These are phyloP conservation scores for Hymenoscyphus linearis DNA, from an alignment of 2,329 filamentous ascomycete species.

Conservation along the genomic window DNA sequence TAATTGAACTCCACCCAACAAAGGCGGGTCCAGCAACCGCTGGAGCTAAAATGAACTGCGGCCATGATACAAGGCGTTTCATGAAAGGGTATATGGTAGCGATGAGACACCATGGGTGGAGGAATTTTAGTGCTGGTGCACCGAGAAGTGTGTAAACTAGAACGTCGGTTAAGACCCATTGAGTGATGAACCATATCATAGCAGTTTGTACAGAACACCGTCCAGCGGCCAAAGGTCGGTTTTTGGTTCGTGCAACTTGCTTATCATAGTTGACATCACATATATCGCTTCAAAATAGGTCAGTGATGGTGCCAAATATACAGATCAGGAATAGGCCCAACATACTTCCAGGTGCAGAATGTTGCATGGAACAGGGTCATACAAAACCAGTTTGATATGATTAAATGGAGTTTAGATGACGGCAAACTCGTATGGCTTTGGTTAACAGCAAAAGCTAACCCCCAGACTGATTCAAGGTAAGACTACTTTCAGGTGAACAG, in stretches of 20 bases:
- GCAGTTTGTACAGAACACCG: neutral
- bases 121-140: neutral
- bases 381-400: neutral
- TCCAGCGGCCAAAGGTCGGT: conserved; percentile 1
- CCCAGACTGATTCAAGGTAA: neutral
- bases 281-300: neutral
- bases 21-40: conserved; percentile 1
- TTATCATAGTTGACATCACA: conserved; percentile 1
- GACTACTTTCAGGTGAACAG: neutral
- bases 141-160: neutral
- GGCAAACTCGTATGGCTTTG: neutral
- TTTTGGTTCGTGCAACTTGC: conserved; percentile 2
- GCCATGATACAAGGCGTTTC: conserved; percentile 1
- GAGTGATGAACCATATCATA: neutral
- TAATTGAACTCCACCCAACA: neutral
- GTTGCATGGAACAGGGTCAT: conserved; percentile 1
- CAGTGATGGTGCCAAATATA: neutral
- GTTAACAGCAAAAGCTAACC: neutral
- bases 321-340: neutral
- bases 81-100: neutral
- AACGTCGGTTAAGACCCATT: neutral
- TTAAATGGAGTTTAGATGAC: neutral
- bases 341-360: conserved; percentile 1
- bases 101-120: conserved; percentile 1
- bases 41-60: neutral